A percentile compares a stretch with the other conserved stretches of the same genome.
phyloP scores from a whole-genome alignment of 352 stramenopile genomes.

The Salisapilia sapeloensis region DNA sequence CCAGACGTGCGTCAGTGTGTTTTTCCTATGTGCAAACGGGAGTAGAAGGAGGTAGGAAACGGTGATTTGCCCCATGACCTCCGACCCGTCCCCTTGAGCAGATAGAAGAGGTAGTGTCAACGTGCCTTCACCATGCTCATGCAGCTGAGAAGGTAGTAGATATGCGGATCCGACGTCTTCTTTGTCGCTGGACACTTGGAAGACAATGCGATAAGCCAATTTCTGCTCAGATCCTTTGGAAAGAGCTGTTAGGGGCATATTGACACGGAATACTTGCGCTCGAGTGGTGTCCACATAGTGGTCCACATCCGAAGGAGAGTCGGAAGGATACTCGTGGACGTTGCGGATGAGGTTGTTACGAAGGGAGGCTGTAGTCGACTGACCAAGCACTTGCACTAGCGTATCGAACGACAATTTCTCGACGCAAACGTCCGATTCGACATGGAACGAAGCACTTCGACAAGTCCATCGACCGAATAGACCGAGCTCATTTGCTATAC shows the following conservation, averaged over 20 bases:
- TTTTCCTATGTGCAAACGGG: slow-evolving; percentile 30
- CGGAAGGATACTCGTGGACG: slow-evolving; percentile 5
- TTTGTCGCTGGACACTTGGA: slow-evolving; percentile 6
- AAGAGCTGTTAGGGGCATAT: slow-evolving; percentile 15
- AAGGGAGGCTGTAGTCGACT: slow-evolving; percentile 10
- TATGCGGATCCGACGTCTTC: slow-evolving; percentile 10
- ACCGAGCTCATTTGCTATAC: slow-evolving; percentile 38
- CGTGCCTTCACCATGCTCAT: slow-evolving; percentile 24
- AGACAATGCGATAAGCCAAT: slow-evolving; percentile 10
- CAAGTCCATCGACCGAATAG: slow-evolving; percentile 27
- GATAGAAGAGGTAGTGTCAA: slow-evolving; percentile 35
- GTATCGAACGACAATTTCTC: slow-evolving; percentile 16
- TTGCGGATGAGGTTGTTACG: slow-evolving; percentile 22
- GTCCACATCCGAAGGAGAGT: not conserved
- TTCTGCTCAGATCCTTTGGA: slow-evolving; percentile 4
- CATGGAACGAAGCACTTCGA: slow-evolving; percentile 18
- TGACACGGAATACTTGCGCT: slow-evolving; percentile 30
- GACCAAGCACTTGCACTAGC: slow-evolving; percentile 16
- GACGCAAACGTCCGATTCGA: slow-evolving; percentile 12
- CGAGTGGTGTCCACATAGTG: slow-evolving; percentile 15
- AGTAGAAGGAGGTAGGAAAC: slow-evolving; percentile 33
- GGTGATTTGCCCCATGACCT: slow-evolving; percentile 24
- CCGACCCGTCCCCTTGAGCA: not conserved
- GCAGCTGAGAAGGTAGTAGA: slow-evolving; percentile 31
- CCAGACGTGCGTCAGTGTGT: slow-evolving; percentile 38